These are phyloP conservation scores for Neoboletus brunneissimus DNA, from an alignment of 768 basidiomycete genomes.

Conservation along the genomic window DNA sequence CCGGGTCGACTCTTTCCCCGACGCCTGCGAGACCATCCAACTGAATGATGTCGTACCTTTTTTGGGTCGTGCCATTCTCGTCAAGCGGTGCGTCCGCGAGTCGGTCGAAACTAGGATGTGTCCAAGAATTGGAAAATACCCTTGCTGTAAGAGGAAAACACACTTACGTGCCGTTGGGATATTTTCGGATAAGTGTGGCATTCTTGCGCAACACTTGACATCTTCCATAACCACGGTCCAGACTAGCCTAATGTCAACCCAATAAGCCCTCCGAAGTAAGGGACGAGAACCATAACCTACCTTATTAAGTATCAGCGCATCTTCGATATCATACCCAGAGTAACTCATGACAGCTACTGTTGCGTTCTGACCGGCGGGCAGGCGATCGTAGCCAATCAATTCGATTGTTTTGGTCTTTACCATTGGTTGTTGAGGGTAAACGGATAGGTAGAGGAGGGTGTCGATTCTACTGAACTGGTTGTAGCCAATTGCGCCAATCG, in stretches of 20 bases:
- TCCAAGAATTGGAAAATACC: constrained; percentile 7
- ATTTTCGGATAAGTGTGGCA: constrained; percentile 89
- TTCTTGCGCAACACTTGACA: constrained; percentile 98
- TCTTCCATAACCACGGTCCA: constrained; percentile 95
- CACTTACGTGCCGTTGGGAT: constrained; percentile 94
- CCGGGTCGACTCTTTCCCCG: constrained; percentile 89
- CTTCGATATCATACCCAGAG: constrained; percentile 99
- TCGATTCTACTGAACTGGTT: constrained; percentile 98
- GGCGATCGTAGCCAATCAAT: constrained; percentile 90
- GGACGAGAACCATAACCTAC: constrained; percentile 36
- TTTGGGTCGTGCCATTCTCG: constrained; percentile 73
- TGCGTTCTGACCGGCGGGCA: constrained; percentile 98
- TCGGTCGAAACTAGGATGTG: constrained; percentile 72
- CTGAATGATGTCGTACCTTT: constrained; percentile 90
- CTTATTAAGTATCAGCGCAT: constrained; percentile 95
- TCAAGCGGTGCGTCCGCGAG: constrained; percentile 88
- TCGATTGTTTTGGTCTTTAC: constrained; percentile 99
- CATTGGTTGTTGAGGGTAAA: constrained; percentile 99
- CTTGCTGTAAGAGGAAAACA: constrained; percentile 10
- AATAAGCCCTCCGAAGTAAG: constrained; percentile 2
- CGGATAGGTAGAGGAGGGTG: constrained; percentile 94
- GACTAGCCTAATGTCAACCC: constrained; percentile 61
- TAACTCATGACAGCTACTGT: constrained; percentile 99
- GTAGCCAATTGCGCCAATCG: constrained; percentile 97
- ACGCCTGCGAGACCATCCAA: constrained; percentile 92